Conservation (phyloP, 2,329 filamentous ascomycete species). For the Paramyrothecium sp. region DNA sequence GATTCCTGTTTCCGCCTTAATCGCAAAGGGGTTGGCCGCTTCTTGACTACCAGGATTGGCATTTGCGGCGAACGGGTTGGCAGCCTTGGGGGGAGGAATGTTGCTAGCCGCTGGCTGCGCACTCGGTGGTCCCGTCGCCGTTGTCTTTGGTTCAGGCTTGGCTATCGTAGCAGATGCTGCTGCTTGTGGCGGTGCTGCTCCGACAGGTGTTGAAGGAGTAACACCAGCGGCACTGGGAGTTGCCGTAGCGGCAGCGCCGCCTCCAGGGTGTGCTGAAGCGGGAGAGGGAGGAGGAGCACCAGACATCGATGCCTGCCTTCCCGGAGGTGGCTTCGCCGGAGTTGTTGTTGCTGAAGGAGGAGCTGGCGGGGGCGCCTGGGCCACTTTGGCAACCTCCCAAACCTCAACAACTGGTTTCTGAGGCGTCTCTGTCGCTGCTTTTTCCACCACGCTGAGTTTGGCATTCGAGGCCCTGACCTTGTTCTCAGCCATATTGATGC, state of each 20-base stretch:
- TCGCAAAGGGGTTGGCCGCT: conserved; percentile 25
- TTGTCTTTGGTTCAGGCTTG: background rate
- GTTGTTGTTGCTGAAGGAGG: conserved; percentile 8
- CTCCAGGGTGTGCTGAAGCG: conserved; percentile 3
- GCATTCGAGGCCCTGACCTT: conserved; percentile 62
- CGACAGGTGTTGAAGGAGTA: too few relatives aligned
- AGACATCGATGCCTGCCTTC: conserved; percentile 16
- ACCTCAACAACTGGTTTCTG: conserved; percentile 81
- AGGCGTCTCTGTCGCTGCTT: conserved; percentile 81
- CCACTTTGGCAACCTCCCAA: conserved; percentile 73
- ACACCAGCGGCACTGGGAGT: conserved; percentile 2
- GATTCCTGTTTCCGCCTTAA: conserved; percentile 15
- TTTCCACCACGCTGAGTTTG: conserved; percentile 77
- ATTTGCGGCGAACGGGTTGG: conserved; percentile 31
- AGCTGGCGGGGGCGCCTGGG: conserved; percentile 26
- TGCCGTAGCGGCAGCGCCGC: conserved; percentile 1
- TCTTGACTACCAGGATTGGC: conserved; percentile 10
- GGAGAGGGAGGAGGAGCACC: conserved; percentile 17
- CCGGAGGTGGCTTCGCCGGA: conserved; percentile 18
- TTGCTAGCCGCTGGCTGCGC: conserved; percentile 14
- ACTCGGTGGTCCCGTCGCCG: conserved; percentile 7
- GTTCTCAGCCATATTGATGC: conserved; percentile 77
- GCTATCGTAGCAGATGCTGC: conserved; percentile 16
- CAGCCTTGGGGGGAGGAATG: conserved; percentile 18
- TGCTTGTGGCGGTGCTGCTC: background rate